These are phyloP conservation scores for Arthrobotrys iridis DNA, from an alignment of 2,329 filamentous ascomycete species.

Conservation along the genomic window DNA sequence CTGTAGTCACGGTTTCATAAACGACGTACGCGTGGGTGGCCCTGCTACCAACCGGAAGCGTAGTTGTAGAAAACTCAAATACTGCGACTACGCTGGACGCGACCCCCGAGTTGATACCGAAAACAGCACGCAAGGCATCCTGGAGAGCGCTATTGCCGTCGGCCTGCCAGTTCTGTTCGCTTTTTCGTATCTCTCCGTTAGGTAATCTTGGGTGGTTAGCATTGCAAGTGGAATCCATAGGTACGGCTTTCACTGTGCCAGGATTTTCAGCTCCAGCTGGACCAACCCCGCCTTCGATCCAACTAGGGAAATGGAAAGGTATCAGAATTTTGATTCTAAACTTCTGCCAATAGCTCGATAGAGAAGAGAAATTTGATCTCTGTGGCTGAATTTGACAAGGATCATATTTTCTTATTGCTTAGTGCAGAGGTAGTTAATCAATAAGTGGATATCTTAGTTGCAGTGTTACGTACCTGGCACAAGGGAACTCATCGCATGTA, in stretches of 20 bases:
- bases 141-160: not conserved
- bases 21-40: not conserved
- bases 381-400: too few species aligned
- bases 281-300: not conserved
- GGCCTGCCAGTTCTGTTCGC: conserved; percentile 7
- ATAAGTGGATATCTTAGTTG: too few species aligned
- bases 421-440: too few species aligned
- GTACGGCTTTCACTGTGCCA: not conserved
- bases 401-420: too few species aligned
- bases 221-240: not conserved
- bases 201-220: not conserved
- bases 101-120: not conserved
- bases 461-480: not conserved
- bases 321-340: too few species aligned
- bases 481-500: conserved; percentile 1
- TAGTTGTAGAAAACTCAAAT: not conserved
- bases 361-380: too few species aligned
- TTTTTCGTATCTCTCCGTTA: not conserved
- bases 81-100: not conserved
- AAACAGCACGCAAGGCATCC: not conserved
- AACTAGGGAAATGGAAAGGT: not conserved
- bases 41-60: not conserved
- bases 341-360: too few species aligned
- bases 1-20: not conserved
- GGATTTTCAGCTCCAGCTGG: not conserved